phyloP scores from a whole-genome alignment of 352 stramenopile species.

The Globisporangium abappressorium region DNA sequence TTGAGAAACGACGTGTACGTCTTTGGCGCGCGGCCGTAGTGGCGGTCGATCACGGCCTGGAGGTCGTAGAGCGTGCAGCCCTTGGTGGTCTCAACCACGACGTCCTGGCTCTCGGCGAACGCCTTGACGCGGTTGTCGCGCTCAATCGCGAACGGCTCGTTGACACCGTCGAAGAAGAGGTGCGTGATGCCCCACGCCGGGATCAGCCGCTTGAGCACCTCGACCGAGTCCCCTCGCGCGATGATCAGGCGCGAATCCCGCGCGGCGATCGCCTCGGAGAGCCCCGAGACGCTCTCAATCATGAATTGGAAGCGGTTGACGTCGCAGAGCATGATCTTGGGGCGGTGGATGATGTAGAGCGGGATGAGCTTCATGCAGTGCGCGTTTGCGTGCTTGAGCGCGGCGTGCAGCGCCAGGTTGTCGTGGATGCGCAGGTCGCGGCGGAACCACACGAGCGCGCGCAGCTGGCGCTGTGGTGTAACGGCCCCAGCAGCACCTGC shows the following conservation, averaged over 20 bases:
- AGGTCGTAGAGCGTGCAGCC: constrained; percentile 76
- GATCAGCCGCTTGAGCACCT: constrained; percentile 80
- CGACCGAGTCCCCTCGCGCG: constrained; percentile 65
- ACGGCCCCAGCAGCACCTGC: neutral
- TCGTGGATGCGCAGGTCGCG: constrained; percentile 96
- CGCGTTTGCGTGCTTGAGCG: constrained; percentile 36
- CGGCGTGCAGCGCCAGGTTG: constrained; percentile 90
- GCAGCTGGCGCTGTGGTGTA: neutral
- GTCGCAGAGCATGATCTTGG: constrained; percentile 82
- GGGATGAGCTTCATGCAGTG: constrained; percentile 61
- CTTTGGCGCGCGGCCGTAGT: constrained; percentile 56
- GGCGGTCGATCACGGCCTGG: constrained; percentile 53
- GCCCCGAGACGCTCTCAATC: constrained; percentile 88
- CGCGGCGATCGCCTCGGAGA: constrained; percentile 63
- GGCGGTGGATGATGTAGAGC: constrained; percentile 88
- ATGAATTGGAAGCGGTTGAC: constrained; percentile 91
- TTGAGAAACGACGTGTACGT: constrained; percentile 76
- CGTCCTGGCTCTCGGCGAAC: constrained; percentile 40
- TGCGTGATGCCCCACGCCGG: constrained; percentile 87
- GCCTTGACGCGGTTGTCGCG: constrained; percentile 69
- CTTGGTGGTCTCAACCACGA: constrained; percentile 72
- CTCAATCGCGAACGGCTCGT: constrained; percentile 87
- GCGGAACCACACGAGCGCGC: constrained; percentile 90
- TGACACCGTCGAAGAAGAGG: constrained; percentile 91
- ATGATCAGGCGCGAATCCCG: constrained; percentile 70